phyloP scores from a whole-genome alignment of 2,329 filamentous ascomycete genomes.

The Byssothecium circinans region DNA sequence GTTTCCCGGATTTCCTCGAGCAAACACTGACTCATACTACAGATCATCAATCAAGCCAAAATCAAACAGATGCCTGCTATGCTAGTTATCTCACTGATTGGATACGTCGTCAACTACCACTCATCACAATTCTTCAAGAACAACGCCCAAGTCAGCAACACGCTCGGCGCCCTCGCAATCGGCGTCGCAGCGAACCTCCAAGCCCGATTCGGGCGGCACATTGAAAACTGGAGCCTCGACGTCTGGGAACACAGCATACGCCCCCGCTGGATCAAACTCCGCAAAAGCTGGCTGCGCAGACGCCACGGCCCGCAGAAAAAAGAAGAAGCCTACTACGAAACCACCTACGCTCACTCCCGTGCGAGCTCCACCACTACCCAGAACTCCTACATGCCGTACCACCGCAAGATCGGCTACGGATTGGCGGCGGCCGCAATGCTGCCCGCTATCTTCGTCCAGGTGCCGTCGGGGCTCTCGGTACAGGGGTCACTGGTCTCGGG shows the following conservation, averaged over 20 bases:
- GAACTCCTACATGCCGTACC: constrained; percentile 24
- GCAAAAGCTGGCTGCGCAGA: constrained; percentile 28
- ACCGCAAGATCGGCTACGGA: constrained; percentile 62
- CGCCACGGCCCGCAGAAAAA: constrained; percentile 17
- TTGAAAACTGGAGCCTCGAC: constrained; percentile 59
- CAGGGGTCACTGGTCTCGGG: constrained; percentile 60
- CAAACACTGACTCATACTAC: background rate
- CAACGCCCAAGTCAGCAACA: constrained; percentile 75
- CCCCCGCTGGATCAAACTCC: constrained; percentile 38
- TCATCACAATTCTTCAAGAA: constrained; percentile 65
- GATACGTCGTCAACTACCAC: constrained; percentile 77
- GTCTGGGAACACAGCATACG: constrained; percentile 56
- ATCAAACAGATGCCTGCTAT: constrained; percentile 77
- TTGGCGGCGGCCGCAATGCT: constrained; percentile 83
- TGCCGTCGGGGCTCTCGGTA: constrained; percentile 62
- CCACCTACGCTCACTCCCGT: constrained; percentile 21
- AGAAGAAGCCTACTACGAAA: background rate
- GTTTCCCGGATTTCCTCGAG: too few species aligned
- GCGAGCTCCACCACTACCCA: constrained; percentile 19
- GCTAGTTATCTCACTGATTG: constrained; percentile 71
- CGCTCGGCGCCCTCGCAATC: constrained; percentile 74
- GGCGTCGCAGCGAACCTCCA: constrained; percentile 80
- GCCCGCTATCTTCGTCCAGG: constrained; percentile 78
- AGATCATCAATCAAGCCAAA: constrained; percentile 77
- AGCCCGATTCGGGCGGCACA: constrained; percentile 64